Evolutionary conservation across 169 alveolate genomes (phyloP).

Genomic region (Plasmodium knowlesi): DNA sequence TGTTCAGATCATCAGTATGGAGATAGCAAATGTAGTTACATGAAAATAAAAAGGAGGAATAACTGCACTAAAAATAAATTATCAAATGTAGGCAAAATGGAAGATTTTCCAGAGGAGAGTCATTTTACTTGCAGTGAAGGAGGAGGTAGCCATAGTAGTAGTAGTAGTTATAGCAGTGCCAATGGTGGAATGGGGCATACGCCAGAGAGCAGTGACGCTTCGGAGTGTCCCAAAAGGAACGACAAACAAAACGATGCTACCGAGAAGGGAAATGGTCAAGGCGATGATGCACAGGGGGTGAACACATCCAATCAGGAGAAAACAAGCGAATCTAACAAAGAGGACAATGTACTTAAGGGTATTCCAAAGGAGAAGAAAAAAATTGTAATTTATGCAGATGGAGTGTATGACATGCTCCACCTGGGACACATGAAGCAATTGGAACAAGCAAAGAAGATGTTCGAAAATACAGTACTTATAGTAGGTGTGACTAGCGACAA

Average conservation of each 20-base stretch:
- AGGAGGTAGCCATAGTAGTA: not conserved
- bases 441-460: conserved; percentile 96
- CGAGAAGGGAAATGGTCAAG: not conserved
- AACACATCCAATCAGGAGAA: not conserved
- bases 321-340: not conserved
- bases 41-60: conserved; percentile 8
- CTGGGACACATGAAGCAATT: conserved; percentile 96
- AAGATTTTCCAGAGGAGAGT: not conserved
- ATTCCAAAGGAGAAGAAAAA: not conserved
- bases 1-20: conserved; percentile 3
- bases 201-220: not conserved
- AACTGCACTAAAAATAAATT: not conserved
- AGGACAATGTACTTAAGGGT: not conserved
- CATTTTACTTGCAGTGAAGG: not conserved
- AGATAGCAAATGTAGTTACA: conserved; percentile 29
- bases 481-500: conserved; percentile 97
- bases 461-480: conserved; percentile 91
- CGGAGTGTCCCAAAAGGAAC: not conserved
- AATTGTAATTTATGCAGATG: conserved; percentile 86
- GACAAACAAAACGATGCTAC: not conserved
- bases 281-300: not conserved
- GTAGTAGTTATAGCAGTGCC: not conserved
- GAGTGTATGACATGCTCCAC: conserved; percentile 97
- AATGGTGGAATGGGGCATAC: not conserved
- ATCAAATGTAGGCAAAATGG: not conserved